These are phyloP conservation scores for Lactarius pseudohatsudake DNA, from an alignment of 768 basidiomycete genomes.

Conservation along the genomic window DNA sequence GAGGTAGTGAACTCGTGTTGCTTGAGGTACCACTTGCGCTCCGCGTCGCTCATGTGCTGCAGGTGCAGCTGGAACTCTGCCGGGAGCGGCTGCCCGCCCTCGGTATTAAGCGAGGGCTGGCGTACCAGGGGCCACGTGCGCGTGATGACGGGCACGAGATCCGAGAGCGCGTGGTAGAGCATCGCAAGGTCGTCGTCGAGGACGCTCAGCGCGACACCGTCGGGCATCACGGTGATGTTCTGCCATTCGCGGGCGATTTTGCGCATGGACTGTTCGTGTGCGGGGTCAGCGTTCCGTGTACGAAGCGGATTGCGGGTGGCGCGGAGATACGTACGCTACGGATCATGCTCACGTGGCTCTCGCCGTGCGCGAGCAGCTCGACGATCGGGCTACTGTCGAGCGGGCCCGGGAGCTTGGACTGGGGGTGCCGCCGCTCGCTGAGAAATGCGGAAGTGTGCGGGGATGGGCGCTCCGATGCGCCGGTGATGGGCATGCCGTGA, in stretches of 20 bases:
- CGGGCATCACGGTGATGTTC: slow-evolving; percentile 18
- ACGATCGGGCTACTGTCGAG: slow-evolving; percentile 15
- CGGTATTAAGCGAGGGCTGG: slow-evolving; percentile 18
- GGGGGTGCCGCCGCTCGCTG: neutral
- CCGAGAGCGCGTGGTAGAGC: slow-evolving; percentile 4
- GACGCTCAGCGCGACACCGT: slow-evolving; percentile 4
- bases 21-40: slow-evolving; percentile 24
- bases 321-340: slow-evolving; percentile 5
- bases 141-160: slow-evolving; percentile 13
- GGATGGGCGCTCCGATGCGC: neutral
- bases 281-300: neutral
- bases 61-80: slow-evolving; percentile 5
- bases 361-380: neutral
- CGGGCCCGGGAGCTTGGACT: slow-evolving; percentile 10
- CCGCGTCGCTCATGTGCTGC: slow-evolving; percentile 13
- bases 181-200: slow-evolving; percentile 13
- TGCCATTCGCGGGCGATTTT: slow-evolving; percentile 16
- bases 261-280: slow-evolving; percentile 3
- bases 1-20: slow-evolving; percentile 26
- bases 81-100: slow-evolving; percentile 16
- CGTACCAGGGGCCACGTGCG: slow-evolving; percentile 18
- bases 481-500: neutral
- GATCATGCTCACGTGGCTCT: slow-evolving; percentile 11
- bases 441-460: neutral
- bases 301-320: neutral